Evolutionary conservation across 495 filamentous ascomycete genomes (phyloP).

Genomic region (Penicillium steckii): DNA sequence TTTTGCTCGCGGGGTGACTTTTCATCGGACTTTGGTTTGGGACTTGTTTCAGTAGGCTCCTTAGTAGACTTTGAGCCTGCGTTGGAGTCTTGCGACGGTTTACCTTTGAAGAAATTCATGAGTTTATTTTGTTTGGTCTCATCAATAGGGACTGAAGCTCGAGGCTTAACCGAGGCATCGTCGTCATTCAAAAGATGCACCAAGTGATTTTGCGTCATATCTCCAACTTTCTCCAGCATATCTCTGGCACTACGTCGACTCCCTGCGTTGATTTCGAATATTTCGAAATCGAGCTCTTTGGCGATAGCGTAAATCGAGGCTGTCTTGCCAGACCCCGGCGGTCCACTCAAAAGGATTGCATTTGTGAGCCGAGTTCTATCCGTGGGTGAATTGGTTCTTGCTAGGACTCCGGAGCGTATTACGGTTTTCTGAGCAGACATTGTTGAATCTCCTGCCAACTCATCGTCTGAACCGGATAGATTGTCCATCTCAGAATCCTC

Average conservation of each 20-base stretch:
- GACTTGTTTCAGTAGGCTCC: slow-evolving; percentile 1
- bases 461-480: slow-evolving; percentile 63
- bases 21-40: slow-evolving; percentile 23
- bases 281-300: slow-evolving; percentile 88
- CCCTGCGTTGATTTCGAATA: slow-evolving; percentile 91
- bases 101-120: slow-evolving; percentile 73
- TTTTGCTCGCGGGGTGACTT: slow-evolving; percentile 64
- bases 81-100: slow-evolving; percentile 29
- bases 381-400: slow-evolving; percentile 24
- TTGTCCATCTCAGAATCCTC: slow-evolving; percentile 75
- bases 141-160: slow-evolving; percentile 21
- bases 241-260: slow-evolving; percentile 85
- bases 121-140: slow-evolving; percentile 76
- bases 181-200: slow-evolving; percentile 56
- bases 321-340: slow-evolving; percentile 89
- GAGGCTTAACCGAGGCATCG: slow-evolving; percentile 20
- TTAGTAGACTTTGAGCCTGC: slow-evolving; percentile 16
- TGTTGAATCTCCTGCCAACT: slow-evolving; percentile 38
- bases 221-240: slow-evolving; percentile 85
- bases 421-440: slow-evolving; percentile 58
- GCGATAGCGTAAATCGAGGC: slow-evolving; percentile 93
- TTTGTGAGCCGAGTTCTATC: slow-evolving; percentile 51
- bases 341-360: slow-evolving; percentile 82
- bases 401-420: slow-evolving; percentile 55
- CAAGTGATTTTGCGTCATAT: slow-evolving; percentile 95